Evolutionary conservation across 2,329 filamentous ascomycete species (phyloP).

Genomic region (Phialocephala subalpina): DNA sequence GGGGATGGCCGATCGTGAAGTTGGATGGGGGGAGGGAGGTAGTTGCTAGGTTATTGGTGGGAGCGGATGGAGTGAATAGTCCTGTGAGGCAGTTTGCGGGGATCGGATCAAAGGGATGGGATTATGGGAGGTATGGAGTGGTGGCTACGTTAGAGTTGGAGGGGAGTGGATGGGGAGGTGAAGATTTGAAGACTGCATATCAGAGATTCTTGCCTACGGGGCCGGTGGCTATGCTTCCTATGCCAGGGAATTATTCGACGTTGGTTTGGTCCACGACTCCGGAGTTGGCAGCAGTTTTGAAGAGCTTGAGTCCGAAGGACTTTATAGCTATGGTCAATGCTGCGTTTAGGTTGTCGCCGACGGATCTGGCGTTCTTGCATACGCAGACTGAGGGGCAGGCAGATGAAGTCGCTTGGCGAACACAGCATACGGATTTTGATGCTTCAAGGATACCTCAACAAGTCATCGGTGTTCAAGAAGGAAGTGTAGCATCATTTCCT

Average conservation of each 20-base stretch:
- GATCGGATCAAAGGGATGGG: constrained; percentile 89
- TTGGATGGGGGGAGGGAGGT: constrained; percentile 72
- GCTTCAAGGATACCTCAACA: constrained; percentile 67
- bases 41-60: constrained; percentile 84
- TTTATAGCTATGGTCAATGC: constrained; percentile 92
- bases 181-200: constrained; percentile 78
- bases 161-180: constrained; percentile 61
- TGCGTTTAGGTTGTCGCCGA: constrained; percentile 81
- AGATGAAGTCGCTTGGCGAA: constrained; percentile 86
- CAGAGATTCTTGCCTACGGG: constrained; percentile 95
- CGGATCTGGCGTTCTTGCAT: constrained; percentile 87
- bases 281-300: constrained; percentile 78
- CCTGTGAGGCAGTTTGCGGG: constrained; percentile 90
- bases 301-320: constrained; percentile 74
- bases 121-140: constrained; percentile 89
- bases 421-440: constrained; percentile 70
- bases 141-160: constrained; percentile 87
- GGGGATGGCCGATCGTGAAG: constrained; percentile 86
- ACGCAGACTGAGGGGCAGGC: constrained; percentile 63
- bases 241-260: constrained; percentile 83
- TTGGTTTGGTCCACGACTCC: constrained; percentile 96
- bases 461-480: constrained; percentile 76
- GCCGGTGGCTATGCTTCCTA: constrained; percentile 87
- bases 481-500: constrained; percentile 87
- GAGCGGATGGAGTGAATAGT: constrained; percentile 94